Base-by-base conservation (phyloP, 176 grass and related monocot genomes). In the Eragrostis curvula region DNA sequence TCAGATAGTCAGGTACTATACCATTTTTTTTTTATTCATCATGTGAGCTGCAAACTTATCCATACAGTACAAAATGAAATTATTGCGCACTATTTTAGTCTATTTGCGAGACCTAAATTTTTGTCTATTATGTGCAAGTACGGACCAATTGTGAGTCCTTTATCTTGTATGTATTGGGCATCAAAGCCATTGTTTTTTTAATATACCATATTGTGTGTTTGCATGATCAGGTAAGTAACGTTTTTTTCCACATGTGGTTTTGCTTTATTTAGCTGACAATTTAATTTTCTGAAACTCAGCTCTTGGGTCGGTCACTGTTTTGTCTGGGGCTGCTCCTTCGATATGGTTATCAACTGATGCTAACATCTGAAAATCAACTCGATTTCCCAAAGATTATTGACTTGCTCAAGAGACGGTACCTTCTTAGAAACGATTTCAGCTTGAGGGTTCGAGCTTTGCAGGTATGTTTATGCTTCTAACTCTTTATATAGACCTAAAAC, bases 361-460 rank as follows among this genome's bases (percentile, higher is more conserved):
- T 75, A 69, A 79, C 79, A 82, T 91, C 72, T 55, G 93, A 99
- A 69, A 85, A 80, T 74, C 83, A 90, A 82, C 82, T 99, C 61
- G 86, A 91, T 87, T 90, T 96, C 43, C 79, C 79, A 61, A 96
- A 96, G 81, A 94, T 90, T 83, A 81, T 99, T 21, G 73, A 81
- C 43, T 94, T 96, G 83, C 79, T 96, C 30, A 93, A 90, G 74
- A 92, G 50, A 77, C 94, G 68, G 45, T 99, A 88, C 84, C 87
- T 99, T 87, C 51, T 80, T 24, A 83, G 71, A 83, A 91, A 99
- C 8, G 97, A 99, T 62, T 96, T 99, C 80, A 81, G 73, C 85
- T 99, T 99, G 80, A 99, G 96, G 71, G 81, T 96, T 70, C 93
- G 97, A 88, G 91, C 89, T 87, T 90, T 96, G 79, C 96, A 98